Conservation (phyloP, 2,329 filamentous ascomycete genomes). For the Spiromastix sp. region DNA sequence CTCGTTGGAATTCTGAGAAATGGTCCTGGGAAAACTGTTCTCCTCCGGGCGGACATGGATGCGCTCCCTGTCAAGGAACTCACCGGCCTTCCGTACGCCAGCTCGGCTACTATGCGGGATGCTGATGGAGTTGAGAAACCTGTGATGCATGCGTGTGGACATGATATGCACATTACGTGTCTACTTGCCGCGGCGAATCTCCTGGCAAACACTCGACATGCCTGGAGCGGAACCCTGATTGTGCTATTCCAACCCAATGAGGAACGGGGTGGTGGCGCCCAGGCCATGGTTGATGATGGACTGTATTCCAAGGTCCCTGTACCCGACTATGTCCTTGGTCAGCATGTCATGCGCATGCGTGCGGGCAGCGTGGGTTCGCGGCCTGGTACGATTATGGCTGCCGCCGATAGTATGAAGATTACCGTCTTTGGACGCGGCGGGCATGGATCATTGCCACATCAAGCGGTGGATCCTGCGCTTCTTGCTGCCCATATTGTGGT, state of each 20-base stretch:
- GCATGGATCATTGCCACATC: slow-evolving; percentile 48
- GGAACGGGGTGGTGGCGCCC: slow-evolving; percentile 53
- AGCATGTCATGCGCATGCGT: slow-evolving; percentile 43
- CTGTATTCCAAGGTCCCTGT: slow-evolving; percentile 42
- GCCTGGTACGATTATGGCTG: slow-evolving; percentile 32
- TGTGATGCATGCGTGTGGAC: slow-evolving; percentile 53
- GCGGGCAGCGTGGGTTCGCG: slow-evolving; percentile 32
- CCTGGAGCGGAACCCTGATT: slow-evolving; percentile 54
- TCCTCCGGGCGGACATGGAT: slow-evolving; percentile 42
- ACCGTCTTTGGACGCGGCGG: slow-evolving; percentile 50
- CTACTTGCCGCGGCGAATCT: slow-evolving; percentile 44
- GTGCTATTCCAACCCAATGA: slow-evolving; percentile 59
- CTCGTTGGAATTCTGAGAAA: slow-evolving; percentile 34
- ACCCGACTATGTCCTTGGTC: slow-evolving; percentile 47
- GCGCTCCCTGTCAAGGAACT: slow-evolving; percentile 39
- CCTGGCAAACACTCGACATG: slow-evolving; percentile 32
- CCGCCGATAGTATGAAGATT: slow-evolving; percentile 38
- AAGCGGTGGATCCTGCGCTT: slow-evolving; percentile 48
- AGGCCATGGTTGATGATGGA: slow-evolving; percentile 52
- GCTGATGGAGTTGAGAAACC: slow-evolving; percentile 42
- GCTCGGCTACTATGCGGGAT: slow-evolving; percentile 35
- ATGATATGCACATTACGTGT: slow-evolving; percentile 50
- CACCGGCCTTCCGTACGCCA: slow-evolving; percentile 40
- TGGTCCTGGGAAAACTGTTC: slow-evolving; percentile 33
- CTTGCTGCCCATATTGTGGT: slow-evolving; percentile 47